Percentiles rank a stretch among this genome's conserved stretches.
Evolutionary conservation across 78 protist species (phyloP).

Genomic region (Dictyostelium discoideum): DNA sequence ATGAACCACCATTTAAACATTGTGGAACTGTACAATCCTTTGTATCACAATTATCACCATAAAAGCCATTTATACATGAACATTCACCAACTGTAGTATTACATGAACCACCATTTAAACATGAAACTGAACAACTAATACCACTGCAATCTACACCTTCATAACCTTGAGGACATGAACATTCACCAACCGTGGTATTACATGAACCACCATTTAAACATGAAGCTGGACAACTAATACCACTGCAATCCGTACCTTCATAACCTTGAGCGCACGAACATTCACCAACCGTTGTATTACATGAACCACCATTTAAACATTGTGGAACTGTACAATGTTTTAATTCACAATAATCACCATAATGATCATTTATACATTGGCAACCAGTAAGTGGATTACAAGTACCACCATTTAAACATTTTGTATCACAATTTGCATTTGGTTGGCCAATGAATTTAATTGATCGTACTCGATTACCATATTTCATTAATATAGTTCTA

Average conservation of each 20-base stretch:
- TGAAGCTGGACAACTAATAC: neutral
- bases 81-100: too few relatives aligned
- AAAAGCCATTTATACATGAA: too few relatives aligned
- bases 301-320: neutral
- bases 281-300: neutral
- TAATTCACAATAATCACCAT: neutral
- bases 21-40: neutral
- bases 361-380: neutral
- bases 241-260: neutral
- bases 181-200: too few relatives aligned
- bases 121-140: neutral
- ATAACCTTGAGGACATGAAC: too few relatives aligned
- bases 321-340: neutral
- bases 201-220: too few relatives aligned
- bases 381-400: neutral
- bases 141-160: too few relatives aligned
- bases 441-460: neutral
- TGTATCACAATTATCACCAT: neutral
- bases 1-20: neutral
- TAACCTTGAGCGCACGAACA: neutral
- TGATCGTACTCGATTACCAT: neutral
- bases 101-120: conserved; percentile 12
- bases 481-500: neutral
- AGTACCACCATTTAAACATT: neutral
- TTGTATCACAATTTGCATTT: neutral